A percentile compares a stretch with the other conserved stretches of the same genome.
phyloP scores from a whole-genome alignment of 2,329 filamentous ascomycete species.

The Amesomyces nigricolor region DNA sequence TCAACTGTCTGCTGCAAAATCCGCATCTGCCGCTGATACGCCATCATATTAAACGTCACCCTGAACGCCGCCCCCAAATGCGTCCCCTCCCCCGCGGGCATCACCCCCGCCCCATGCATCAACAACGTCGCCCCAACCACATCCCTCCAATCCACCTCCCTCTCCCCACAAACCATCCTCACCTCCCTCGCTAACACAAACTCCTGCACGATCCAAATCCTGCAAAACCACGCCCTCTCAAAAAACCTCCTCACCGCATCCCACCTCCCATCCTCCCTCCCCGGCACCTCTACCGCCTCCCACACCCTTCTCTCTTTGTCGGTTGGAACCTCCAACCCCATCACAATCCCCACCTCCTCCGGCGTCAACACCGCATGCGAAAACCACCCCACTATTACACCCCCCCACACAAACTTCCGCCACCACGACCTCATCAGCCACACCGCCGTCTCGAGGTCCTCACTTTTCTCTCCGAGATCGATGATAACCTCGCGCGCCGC shows the following conservation, averaged over 20 bases:
- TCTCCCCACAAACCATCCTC: constrained; percentile 3
- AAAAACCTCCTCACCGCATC: not conserved
- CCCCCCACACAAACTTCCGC: no score
- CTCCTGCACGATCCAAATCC: constrained; percentile 22
- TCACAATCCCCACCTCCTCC: no score
- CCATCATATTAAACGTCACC: not conserved
- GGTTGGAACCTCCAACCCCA: no score
- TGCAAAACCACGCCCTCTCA: constrained; percentile 2
- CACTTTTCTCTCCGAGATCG: no score
- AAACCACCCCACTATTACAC: no score
- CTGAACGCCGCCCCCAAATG: not conserved
- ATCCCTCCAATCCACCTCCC: not conserved
- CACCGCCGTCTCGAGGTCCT: no score
- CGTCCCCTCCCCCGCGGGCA: not conserved
- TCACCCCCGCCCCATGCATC: not conserved
- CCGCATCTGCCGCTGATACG: no score
- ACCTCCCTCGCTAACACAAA: constrained; percentile 14
- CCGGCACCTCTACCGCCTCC: not conserved
- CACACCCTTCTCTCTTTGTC: no score
- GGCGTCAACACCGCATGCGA: no score
- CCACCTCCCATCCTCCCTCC: not conserved
- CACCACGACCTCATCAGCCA: no score
- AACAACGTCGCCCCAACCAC: not conserved
- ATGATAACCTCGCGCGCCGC: no score
- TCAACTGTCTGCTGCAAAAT: no score